Evolutionary conservation across 2,329 filamentous ascomycete species (phyloP), one percentile per base, ranked within the genome.

Genomic region (Aspergillus sp.): DNA sequence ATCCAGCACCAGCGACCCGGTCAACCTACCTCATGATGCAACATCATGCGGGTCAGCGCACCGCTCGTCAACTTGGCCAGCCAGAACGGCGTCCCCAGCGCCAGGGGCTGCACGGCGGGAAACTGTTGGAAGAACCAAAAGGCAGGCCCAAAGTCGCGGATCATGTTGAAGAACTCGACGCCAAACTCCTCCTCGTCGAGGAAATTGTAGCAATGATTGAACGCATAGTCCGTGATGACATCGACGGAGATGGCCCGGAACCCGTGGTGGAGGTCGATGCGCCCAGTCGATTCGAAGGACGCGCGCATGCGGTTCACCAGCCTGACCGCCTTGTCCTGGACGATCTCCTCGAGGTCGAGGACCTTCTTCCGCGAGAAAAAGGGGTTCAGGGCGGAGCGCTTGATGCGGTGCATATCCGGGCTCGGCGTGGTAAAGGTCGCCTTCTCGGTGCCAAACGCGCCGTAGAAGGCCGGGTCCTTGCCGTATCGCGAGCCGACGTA

Each of bases 361-460:
- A 68, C 62, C 9, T 55, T 56, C 40, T 57, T 56, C n/a, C 55
- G 53, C 1, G 67, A 67, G 51, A 69, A 68, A 56, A 66, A 66
- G 14, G 65, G 62, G 49, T 60, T 67, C 45, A 68, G 54, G 2
- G 65, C 62, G 16, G 64, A 56, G 30, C 66, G 59, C 43, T 65
- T 63, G 7, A 62, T 53, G 10, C 63, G 65, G 52, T 68, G 65
- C 11, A 62, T 48, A 16, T 65, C 60, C 41, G 62, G 58, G 45
- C 58, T 60, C 16, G 59, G 44, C 1, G 63, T 65, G 9, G 61
- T 58, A 47, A 70, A 73, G 56, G 70, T 65, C 49, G 65, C 57
- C 32, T 60, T 56, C 6, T 60, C 51, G 10, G 56, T 60, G 47
- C 62, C 62, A 46, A 68, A 64, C 19, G 58, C 58, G 20, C 58